A percentile compares a stretch with the other conserved stretches of the same genome.
phyloP scores from a whole-genome alignment of 2,329 filamentous ascomycete genomes.

The Aspergillus sp. region DNA sequence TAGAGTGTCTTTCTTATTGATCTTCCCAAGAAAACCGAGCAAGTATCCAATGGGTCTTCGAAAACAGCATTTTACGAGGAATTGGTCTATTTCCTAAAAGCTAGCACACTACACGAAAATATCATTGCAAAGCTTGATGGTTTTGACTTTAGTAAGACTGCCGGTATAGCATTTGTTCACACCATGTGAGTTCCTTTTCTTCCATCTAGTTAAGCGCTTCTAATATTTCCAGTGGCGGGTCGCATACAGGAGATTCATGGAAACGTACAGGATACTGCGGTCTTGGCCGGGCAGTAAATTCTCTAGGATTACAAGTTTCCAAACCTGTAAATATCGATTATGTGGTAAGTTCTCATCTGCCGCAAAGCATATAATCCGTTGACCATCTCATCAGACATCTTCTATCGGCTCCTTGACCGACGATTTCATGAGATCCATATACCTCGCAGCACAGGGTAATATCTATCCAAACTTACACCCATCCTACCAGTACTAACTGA shows the following conservation, averaged over 20 bases:
- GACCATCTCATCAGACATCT: conserved; percentile 53
- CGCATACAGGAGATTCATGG: conserved; percentile 47
- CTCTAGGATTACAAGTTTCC: conserved; percentile 57
- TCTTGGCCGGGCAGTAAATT: conserved; percentile 61
- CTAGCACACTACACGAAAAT: conserved; percentile 59
- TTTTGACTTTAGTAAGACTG: conserved; percentile 78
- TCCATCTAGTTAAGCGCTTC: conserved; percentile 3
- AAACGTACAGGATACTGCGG: conserved; percentile 66
- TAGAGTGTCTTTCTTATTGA: conserved; percentile 88
- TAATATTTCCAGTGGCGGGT: conserved; percentile 48
- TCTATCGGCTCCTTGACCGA: conserved; percentile 74
- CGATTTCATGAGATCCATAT: conserved; percentile 59
- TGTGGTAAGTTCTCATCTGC: conserved; percentile 46
- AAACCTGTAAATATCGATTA: conserved; percentile 65
- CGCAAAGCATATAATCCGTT: not conserved
- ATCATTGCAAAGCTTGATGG: conserved; percentile 64
- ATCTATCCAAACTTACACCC: conserved; percentile 4
- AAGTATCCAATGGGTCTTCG: conserved; percentile 11
- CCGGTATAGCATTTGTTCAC: conserved; percentile 73
- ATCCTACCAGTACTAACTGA: not conserved
- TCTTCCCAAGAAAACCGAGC: conserved; percentile 54
- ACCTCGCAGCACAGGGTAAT: conserved; percentile 53
- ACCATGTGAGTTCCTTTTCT: conserved; percentile 60
- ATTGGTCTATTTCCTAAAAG: conserved; percentile 64
- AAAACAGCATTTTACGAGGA: conserved; percentile 63